Percentiles rank a stretch among this genome's conserved stretches.
phyloP scores from a whole-genome alignment of 306 rosid species.

The Fagus sylvatica region DNA sequence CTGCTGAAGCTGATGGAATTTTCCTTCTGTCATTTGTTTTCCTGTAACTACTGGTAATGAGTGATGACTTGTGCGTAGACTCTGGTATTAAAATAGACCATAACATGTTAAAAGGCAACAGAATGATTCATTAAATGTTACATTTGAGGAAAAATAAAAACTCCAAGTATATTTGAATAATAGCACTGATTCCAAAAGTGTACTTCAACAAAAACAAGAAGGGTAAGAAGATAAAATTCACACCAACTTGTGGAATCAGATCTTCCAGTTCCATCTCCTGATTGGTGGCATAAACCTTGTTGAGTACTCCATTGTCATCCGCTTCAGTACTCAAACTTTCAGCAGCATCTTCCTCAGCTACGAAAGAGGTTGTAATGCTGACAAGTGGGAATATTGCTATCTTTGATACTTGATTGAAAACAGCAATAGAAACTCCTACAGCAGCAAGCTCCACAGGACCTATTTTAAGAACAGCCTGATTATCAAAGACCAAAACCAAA shows the following conservation, averaged over 20 bases:
- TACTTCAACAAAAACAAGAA: not conserved
- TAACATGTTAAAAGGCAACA: slow-evolving; percentile 18
- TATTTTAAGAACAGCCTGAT: slow-evolving; percentile 15
- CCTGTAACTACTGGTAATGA: slow-evolving; percentile 33
- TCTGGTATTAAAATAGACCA: not conserved
- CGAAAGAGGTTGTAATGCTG: slow-evolving; percentile 91
- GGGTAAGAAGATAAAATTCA: not conserved
- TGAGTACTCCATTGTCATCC: slow-evolving; percentile 20
- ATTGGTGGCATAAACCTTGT: slow-evolving; percentile 11
- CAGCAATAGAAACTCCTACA: slow-evolving; percentile 94
- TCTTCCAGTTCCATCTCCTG: slow-evolving; percentile 35
- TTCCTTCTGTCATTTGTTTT: slow-evolving; percentile 50
- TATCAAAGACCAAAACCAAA: slow-evolving; percentile 1
- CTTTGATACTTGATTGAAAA: slow-evolving; percentile 89
- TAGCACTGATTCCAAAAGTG: not conserved
- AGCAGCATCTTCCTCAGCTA: slow-evolving; percentile 85
- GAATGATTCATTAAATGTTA: not conserved
- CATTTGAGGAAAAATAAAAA: not conserved
- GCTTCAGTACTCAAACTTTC: slow-evolving; percentile 32
- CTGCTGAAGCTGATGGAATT: slow-evolving; percentile 95
- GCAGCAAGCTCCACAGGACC: slow-evolving; percentile 98
- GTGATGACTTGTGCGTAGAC: slow-evolving; percentile 37
- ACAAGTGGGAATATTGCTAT: slow-evolving; percentile 92
- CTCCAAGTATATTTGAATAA: not conserved
- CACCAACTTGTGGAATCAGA: slow-evolving; percentile 59